phyloP scores from a whole-genome alignment of 2,329 filamentous ascomycete genomes.

The Hymenoscyphus scutula region DNA sequence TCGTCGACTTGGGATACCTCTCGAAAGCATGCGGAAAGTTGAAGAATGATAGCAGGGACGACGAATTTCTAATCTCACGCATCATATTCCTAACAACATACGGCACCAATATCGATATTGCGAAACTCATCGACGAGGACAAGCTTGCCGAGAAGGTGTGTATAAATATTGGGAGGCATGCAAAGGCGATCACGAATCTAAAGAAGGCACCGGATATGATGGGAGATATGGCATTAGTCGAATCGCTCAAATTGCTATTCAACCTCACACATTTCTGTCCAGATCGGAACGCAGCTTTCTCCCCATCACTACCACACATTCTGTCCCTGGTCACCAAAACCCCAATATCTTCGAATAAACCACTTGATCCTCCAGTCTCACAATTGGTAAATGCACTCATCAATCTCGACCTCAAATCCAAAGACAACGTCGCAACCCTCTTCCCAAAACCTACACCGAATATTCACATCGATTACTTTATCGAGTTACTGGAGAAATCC shows the following conservation, averaged over 20 bases:
- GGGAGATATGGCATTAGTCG: constrained; percentile 75
- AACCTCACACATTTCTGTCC: constrained; percentile 78
- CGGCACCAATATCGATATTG: constrained; percentile 65
- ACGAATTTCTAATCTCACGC: constrained; percentile 82
- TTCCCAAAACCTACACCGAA: constrained; percentile 65
- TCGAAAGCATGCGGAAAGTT: constrained; percentile 68
- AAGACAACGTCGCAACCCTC: constrained; percentile 47
- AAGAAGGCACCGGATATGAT: constrained; percentile 45
- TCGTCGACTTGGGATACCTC: constrained; percentile 68
- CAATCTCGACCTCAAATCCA: constrained; percentile 67
- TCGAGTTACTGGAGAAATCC: constrained; percentile 67
- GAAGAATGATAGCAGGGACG: constrained; percentile 71
- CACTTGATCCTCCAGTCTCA: constrained; percentile 70
- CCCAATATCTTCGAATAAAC: constrained; percentile 57
- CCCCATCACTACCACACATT: constrained; percentile 65
- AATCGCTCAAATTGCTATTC: constrained; percentile 85
- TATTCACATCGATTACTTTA: constrained; percentile 60
- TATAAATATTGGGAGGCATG: constrained; percentile 69
- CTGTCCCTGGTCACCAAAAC: constrained; percentile 65
- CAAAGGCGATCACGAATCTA: constrained; percentile 41
- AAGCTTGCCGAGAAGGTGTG: constrained; percentile 66
- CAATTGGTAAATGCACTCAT: constrained; percentile 77
- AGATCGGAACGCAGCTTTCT: constrained; percentile 60
- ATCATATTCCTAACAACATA: constrained; percentile 81
- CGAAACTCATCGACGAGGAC: constrained; percentile 62